Conservation (phyloP, 495 filamentous ascomycete species). For the Aspergillus sclerotioniger region DNA sequence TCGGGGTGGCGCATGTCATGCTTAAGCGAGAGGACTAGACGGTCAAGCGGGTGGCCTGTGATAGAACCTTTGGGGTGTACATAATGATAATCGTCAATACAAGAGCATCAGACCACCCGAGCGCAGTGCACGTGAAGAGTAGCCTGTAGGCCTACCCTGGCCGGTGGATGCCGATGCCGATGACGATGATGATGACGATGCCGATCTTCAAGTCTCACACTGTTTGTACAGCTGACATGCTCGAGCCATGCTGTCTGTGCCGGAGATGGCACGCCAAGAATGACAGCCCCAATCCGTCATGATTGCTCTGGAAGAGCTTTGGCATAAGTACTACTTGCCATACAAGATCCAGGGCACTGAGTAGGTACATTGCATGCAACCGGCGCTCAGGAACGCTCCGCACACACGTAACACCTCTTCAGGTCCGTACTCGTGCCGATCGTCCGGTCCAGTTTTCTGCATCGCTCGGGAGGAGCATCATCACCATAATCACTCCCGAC, state of each 20-base stretch:
- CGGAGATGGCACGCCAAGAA: no score
- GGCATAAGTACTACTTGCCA: not conserved
- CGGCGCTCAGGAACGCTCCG: not conserved
- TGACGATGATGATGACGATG: not conserved
- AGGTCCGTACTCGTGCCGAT: not conserved
- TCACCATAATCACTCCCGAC: constrained; percentile 38
- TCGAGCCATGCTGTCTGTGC: no score
- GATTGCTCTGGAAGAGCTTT: no score
- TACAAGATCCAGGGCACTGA: not conserved
- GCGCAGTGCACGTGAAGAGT: not conserved
- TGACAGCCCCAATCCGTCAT: no score
- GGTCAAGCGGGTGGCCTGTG: constrained; percentile 5
- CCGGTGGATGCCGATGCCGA: not conserved
- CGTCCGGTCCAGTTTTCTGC: not conserved
- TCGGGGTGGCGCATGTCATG: constrained; percentile 12
- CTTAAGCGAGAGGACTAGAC: constrained; percentile 20
- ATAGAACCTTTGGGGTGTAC: constrained; percentile 22
- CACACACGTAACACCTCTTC: not conserved
- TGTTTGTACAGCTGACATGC: no score
- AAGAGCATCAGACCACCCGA: not conserved
- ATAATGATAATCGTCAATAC: constrained; percentile 23
- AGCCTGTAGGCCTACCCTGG: not conserved
- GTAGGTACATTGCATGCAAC: not conserved
- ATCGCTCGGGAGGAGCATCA: not conserved
- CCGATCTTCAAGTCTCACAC: not conserved